These are phyloP conservation scores for Aspergillus steynii DNA, from an alignment of 495 filamentous ascomycete genomes.

Conservation along the genomic window DNA sequence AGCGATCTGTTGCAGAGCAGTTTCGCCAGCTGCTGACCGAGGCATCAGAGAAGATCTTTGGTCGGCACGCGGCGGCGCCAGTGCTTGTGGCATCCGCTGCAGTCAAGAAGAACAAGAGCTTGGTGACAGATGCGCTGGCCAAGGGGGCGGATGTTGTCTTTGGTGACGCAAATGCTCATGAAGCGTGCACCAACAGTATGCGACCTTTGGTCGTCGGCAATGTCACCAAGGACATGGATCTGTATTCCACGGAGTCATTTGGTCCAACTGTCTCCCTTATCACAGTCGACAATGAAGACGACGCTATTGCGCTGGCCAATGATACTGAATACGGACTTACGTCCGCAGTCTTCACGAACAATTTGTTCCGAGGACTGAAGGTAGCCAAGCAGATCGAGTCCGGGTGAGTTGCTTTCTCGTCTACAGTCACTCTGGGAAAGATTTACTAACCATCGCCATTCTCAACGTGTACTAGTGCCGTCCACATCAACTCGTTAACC, in stretches of 20 bases:
- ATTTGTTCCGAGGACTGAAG: constrained; percentile 48
- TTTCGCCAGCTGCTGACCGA: constrained; percentile 62
- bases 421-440: neutral
- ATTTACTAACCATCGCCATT: constrained; percentile 11
- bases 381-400: constrained; percentile 51
- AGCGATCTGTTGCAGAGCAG: constrained; percentile 61
- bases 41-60: constrained; percentile 47
- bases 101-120: constrained; percentile 66
- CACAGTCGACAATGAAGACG: constrained; percentile 48
- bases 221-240: constrained; percentile 78
- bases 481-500: constrained; percentile 86
- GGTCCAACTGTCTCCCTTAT: constrained; percentile 70
- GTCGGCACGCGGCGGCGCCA: constrained; percentile 50
- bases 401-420: constrained; percentile 34
- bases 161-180: constrained; percentile 53
- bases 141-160: constrained; percentile 69
- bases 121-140: constrained; percentile 64
- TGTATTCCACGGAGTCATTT: constrained; percentile 81
- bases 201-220: constrained; percentile 68
- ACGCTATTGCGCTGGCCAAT: constrained; percentile 50
- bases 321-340: constrained; percentile 55
- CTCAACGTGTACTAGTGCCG: constrained; percentile 44
- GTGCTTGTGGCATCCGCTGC: constrained; percentile 60
- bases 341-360: constrained; percentile 48
- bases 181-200: constrained; percentile 56